phyloP scores from a whole-genome alignment of 768 basidiomycete genomes.

The Solioccasus polychromus region DNA sequence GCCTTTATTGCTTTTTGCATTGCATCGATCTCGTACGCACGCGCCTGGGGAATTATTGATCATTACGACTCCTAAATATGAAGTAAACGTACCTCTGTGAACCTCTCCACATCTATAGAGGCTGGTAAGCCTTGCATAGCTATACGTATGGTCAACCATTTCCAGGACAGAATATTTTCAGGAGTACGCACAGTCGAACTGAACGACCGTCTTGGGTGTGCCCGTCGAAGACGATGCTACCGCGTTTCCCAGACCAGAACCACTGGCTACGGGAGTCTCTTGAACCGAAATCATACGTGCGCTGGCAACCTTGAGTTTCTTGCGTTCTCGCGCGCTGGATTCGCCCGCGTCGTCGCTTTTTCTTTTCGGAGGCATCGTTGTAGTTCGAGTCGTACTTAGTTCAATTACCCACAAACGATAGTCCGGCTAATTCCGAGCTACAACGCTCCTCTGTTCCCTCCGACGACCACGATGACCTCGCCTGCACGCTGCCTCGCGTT shows the following conservation, averaged over 20 bases:
- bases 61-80: background rate
- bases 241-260: conserved; percentile 23
- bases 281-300: conserved; percentile 73
- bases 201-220: conserved; percentile 38
- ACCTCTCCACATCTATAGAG: conserved; percentile 83
- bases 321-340: conserved; percentile 49
- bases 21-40: conserved; percentile 85
- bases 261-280: conserved; percentile 14
- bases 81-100: conserved; percentile 61
- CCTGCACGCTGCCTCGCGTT: conserved; percentile 29
- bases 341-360: conserved; percentile 31
- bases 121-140: conserved; percentile 63
- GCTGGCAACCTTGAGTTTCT: conserved; percentile 61
- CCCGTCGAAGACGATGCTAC: conserved; percentile 29
- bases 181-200: conserved; percentile 40
- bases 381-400: background rate
- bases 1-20: conserved; percentile 87
- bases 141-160: conserved; percentile 22
- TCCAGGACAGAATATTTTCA: background rate
- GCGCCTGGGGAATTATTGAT: conserved; percentile 48
- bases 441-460: background rate
- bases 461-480: conserved; percentile 34
- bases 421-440: conserved; percentile 25
- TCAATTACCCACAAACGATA: too few species aligned
- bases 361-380: conserved; percentile 42